Percentiles rank a stretch among this genome's conserved stretches.
Evolutionary conservation across 2,329 filamentous ascomycete species (phyloP).

Genomic region (Microdochium paspali): DNA sequence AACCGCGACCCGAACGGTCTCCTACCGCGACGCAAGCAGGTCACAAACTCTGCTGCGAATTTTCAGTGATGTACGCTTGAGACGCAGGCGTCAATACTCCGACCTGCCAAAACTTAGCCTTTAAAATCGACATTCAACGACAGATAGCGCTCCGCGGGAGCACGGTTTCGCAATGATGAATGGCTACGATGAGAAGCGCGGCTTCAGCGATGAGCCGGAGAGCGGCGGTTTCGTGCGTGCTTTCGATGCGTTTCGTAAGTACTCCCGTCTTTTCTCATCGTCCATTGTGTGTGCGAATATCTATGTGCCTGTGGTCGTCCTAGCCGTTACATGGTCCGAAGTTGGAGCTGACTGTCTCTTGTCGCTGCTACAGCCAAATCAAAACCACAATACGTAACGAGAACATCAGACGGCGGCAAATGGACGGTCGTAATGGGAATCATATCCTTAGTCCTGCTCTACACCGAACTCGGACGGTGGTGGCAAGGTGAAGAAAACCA

Average conservation of each 20-base stretch:
- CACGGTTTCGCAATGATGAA: constrained; percentile 49
- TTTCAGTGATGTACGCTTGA: neutral
- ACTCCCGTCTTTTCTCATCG: too few species aligned
- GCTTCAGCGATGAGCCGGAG: constrained; percentile 69
- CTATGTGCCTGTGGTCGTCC: too few species aligned
- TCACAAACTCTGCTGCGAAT: too few species aligned
- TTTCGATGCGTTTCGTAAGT: constrained; percentile 93
- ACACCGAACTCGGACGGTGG: constrained; percentile 74
- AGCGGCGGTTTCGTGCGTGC: constrained; percentile 63
- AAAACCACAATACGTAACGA: constrained; percentile 83
- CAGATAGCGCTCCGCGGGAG: neutral
- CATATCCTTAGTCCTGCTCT: constrained; percentile 65
- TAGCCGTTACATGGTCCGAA: too few species aligned
- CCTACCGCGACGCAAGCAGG: too few species aligned
- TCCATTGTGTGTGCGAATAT: neutral
- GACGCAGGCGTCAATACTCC: constrained; percentile 1
- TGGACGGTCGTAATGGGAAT: constrained; percentile 80
- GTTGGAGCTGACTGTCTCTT: constrained; percentile 12
- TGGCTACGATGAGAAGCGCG: constrained; percentile 59
- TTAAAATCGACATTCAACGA: neutral
- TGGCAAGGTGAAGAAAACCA: constrained; percentile 77
- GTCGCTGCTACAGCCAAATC: constrained; percentile 63
- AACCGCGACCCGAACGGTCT: too few species aligned
- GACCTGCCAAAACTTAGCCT: constrained; percentile 1
- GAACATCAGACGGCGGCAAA: constrained; percentile 79